A percentile compares a stretch with the other conserved stretches of the same genome.
Conservation (phyloP, 2,329 filamentous ascomycete genomes). For the Emmonsiellopsis sp. region DNA sequence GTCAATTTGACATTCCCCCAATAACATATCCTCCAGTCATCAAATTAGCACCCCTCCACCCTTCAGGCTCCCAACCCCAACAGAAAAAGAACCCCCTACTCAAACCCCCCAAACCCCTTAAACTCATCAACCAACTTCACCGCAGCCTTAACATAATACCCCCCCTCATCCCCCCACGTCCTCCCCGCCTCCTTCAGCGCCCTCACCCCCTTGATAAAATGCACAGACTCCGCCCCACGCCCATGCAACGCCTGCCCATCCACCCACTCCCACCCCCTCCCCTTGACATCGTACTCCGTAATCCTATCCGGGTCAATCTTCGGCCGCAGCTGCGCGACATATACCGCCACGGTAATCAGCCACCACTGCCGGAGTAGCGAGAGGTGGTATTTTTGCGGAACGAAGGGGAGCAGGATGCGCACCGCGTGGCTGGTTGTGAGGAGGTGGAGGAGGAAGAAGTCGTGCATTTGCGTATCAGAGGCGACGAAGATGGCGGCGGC, state of each 20-base stretch:
- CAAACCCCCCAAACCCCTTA: conserved; percentile 17
- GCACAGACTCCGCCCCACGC: conserved; percentile 60
- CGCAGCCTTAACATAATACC: conserved; percentile 42
- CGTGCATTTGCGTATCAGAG: conserved; percentile 49
- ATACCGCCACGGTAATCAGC: conserved; percentile 70
- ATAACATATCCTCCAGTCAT: background rate
- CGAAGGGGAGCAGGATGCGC: conserved; percentile 68
- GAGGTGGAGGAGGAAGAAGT: conserved; percentile 75
- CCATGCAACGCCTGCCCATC: conserved; percentile 62
- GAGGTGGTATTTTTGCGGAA: conserved; percentile 65
- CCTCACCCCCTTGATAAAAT: conserved; percentile 77
- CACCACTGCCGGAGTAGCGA: conserved; percentile 78
- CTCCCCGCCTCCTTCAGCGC: conserved; percentile 61
- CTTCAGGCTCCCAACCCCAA: background rate
- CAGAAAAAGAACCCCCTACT: conserved; percentile 8
- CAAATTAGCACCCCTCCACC: background rate
- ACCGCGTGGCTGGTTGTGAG: conserved; percentile 82
- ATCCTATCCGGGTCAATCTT: conserved; percentile 59
- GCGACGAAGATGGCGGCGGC: conserved; percentile 39
- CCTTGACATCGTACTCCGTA: conserved; percentile 49
- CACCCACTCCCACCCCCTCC: conserved; percentile 68
- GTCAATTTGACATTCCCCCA: too few relatives aligned
- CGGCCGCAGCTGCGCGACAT: conserved; percentile 67
- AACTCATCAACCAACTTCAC: conserved; percentile 42
- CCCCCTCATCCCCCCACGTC: conserved; percentile 37